Evolutionary conservation across 306 rosid genomes (phyloP).

Genomic region (Cucurbita argyrosperma): DNA sequence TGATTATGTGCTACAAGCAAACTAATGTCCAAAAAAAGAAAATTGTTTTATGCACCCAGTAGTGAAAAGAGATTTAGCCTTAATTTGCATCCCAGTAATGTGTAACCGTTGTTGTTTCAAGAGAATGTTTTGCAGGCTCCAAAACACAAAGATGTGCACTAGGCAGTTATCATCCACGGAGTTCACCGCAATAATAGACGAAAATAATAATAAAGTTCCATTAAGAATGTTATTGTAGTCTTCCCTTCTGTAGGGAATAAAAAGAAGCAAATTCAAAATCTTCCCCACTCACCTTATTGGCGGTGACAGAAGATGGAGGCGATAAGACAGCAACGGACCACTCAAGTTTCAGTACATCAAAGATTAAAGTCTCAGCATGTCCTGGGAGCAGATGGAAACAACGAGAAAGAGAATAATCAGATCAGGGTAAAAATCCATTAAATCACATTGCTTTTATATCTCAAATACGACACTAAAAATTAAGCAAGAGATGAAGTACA

Average conservation of each 20-base stretch:
- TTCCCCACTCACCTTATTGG: slow-evolving; percentile 30
- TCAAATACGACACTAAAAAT: neutral
- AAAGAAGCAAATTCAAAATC: neutral
- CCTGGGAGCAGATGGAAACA: slow-evolving; percentile 25
- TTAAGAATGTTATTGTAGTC: neutral
- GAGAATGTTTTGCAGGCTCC: neutral
- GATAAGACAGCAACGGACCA: slow-evolving; percentile 61
- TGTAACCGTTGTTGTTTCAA: neutral
- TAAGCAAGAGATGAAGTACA: slow-evolving; percentile 1
- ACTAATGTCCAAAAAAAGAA: neutral
- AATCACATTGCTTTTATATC: neutral
- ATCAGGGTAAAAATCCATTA: neutral
- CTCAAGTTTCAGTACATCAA: slow-evolving; percentile 61
- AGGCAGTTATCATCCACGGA: neutral
- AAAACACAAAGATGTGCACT: neutral
- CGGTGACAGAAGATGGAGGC: slow-evolving; percentile 65
- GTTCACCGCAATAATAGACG: neutral
- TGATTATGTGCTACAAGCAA: neutral
- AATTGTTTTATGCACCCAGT: neutral
- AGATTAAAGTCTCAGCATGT: slow-evolving; percentile 69
- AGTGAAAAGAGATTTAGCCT: neutral
- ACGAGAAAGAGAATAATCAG: neutral
- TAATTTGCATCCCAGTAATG: neutral
- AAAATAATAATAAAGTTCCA: neutral
- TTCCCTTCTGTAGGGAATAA: neutral